Percentiles rank a stretch among this genome's conserved stretches.
Conservation (phyloP, 441 rosid genomes). For the Erodium trifolium region DNA sequence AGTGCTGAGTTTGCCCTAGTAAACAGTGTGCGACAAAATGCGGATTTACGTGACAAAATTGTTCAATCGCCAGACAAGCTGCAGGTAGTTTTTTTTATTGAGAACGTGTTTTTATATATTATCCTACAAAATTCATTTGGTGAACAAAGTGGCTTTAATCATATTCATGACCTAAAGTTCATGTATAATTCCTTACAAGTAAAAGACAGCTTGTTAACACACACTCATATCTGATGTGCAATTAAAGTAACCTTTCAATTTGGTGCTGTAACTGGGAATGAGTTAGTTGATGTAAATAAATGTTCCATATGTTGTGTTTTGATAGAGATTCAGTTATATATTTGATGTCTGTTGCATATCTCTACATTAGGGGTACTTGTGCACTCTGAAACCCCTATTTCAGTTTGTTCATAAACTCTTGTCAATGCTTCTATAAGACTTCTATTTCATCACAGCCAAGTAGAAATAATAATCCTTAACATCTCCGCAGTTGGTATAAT, state of each 20-base stretch:
- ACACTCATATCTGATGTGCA: not conserved
- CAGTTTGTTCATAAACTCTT: not conserved
- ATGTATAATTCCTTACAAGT: not conserved
- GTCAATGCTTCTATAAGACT: not conserved
- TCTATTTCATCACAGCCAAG: not conserved
- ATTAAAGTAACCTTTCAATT: not conserved
- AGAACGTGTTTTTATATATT: too few species aligned
- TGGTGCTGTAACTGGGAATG: not conserved
- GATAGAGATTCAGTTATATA: not conserved
- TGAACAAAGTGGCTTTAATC: not conserved
- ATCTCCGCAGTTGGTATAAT: not conserved
- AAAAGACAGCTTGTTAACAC: not conserved
- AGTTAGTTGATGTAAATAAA: not conserved
- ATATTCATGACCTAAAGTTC: not conserved
- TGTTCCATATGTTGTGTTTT: not conserved
- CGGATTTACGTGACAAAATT: constrained; percentile 60
- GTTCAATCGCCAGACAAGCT: constrained; percentile 92
- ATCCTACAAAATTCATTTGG: too few species aligned
- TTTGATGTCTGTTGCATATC: not conserved
- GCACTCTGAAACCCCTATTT: not conserved
- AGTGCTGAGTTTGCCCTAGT: constrained; percentile 72
- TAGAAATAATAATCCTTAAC: not conserved
- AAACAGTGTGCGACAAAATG: constrained; percentile 77
- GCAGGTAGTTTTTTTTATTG: constrained; percentile 40
- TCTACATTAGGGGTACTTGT: not conserved